Conservation (phyloP, 306 rosid species). For the Malus orientalis region DNA sequence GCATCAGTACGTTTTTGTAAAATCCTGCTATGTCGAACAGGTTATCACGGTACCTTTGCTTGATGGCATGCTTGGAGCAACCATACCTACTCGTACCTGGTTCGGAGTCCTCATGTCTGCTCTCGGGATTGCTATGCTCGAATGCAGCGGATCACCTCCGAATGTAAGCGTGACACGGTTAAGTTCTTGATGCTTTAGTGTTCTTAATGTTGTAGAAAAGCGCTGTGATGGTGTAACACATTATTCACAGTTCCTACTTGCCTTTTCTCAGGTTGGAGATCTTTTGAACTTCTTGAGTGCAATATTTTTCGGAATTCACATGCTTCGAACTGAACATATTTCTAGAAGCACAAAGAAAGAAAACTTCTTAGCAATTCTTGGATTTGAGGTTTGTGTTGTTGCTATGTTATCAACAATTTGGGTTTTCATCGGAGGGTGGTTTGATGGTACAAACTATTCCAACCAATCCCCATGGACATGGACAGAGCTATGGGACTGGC, state of each 20-base stretch:
- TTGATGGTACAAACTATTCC: slow-evolving; percentile 26
- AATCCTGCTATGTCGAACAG: slow-evolving; percentile 19
- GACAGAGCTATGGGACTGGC: slow-evolving; percentile 42
- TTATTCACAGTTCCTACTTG: background rate
- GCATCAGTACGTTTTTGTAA: background rate
- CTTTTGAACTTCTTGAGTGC: slow-evolving; percentile 70
- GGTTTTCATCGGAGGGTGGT: slow-evolving; percentile 45
- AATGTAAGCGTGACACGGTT: slow-evolving; percentile 19
- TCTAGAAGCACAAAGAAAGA: slow-evolving; percentile 48
- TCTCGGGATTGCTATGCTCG: slow-evolving; percentile 61
- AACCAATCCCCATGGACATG: slow-evolving; percentile 38
- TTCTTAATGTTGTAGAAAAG: background rate
- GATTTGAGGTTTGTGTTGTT: slow-evolving; percentile 52
- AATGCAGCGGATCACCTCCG: slow-evolving; percentile 64
- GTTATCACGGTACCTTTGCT: slow-evolving; percentile 68
- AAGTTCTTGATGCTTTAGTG: background rate
- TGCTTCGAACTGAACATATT: slow-evolving; percentile 69
- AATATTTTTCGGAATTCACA: slow-evolving; percentile 63
- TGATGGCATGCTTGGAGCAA: slow-evolving; percentile 63
- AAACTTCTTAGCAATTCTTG: slow-evolving; percentile 49
- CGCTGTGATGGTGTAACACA: background rate
- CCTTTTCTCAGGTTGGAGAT: slow-evolving; percentile 54
- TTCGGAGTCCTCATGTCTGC: slow-evolving; percentile 68
- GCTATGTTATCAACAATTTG: slow-evolving; percentile 47
- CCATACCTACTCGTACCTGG: slow-evolving; percentile 53